Evolutionary conservation across 495 filamentous ascomycete species (phyloP), one percentile per base, ranked within the genome.

Genomic region (Penicillium antarcticum): DNA sequence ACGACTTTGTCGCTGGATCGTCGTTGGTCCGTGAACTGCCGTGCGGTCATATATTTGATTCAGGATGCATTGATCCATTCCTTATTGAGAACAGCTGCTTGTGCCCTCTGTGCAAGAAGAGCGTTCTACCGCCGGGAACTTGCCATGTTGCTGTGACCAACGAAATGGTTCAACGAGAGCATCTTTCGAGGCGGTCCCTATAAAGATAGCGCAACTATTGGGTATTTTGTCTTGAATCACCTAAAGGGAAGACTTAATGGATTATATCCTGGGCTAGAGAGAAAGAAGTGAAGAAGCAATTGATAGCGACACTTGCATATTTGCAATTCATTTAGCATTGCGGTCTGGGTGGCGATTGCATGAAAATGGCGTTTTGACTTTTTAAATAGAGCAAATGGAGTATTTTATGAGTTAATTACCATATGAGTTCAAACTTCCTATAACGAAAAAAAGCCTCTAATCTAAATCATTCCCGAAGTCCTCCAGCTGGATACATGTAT

Each of bases 21-120:
- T 86, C 90, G 0, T 78, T 79, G 18, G 88, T 96, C 51, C 87
- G 91, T 33, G 88, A 95, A 65, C 75, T 97, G 4, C 85, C 88
- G 0, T 97, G 92, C 56, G 80, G 86, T 0, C 92, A 97, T 62
- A 91, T 96, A 48, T 97, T 90, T 69, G 91, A 97, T 48, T 84
- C 89, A 2, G 84, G 84, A 36, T 97, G 92, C 65, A 89, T 97
- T 56, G 91, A 97, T 62, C 73, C 79, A 10, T 92, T 90, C 55
- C 73, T 97, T 36, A 70, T 73, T 41, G 71, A 80, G 34, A 81
- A 79, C 58, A 91, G 85, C 62, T 88, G 85, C 35, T 76, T 95
- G 11, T 97, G 92, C 59, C 92, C 92, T 1, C 68, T 95, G 44
- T 97, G 92, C 74, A 96, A 96, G 60, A 77, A 81, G 39, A 85